Conservation (phyloP, 176 grass and related monocot species). For the Oropetium thomaeum region DNA sequence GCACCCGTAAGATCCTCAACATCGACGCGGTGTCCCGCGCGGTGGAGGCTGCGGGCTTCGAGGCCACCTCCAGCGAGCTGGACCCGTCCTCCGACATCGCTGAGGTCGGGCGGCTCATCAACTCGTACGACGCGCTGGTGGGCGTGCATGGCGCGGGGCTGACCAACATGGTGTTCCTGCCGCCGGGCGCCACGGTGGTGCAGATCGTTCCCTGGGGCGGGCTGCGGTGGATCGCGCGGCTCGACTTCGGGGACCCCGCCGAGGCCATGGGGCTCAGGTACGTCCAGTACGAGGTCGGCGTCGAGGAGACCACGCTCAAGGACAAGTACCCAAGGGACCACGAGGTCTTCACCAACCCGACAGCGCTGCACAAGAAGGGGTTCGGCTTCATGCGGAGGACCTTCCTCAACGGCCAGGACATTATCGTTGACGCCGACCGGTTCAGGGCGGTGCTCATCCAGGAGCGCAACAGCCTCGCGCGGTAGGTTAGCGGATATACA, state of each 20-base stretch:
- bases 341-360: constrained; percentile 71
- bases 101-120: constrained; percentile 51
- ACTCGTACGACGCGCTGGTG: constrained; percentile 71
- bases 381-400: constrained; percentile 48
- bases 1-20: constrained; percentile 59
- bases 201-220: constrained; percentile 92
- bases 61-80: constrained; percentile 52
- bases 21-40: constrained; percentile 31
- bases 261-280: constrained; percentile 74
- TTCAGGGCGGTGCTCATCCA: constrained; percentile 56
- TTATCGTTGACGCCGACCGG: constrained; percentile 50
- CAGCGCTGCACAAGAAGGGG: constrained; percentile 60
- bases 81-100: constrained; percentile 41
- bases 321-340: constrained; percentile 62
- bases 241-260: constrained; percentile 76
- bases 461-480: too few relatives aligned
- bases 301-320: constrained; percentile 75
- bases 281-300: constrained; percentile 67
- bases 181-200: constrained; percentile 58
- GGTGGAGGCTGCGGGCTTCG: constrained; percentile 62
- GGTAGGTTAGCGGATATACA: too few relatives aligned
- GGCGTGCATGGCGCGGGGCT: constrained; percentile 88
- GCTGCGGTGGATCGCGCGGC: constrained; percentile 68
- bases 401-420: constrained; percentile 83
- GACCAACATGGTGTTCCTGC: constrained; percentile 82